Percentiles rank a stretch among this genome's conserved stretches.
phyloP scores from a whole-genome alignment of 371 early-diverging fungal species.

The Haplosporangium sp. region DNA sequence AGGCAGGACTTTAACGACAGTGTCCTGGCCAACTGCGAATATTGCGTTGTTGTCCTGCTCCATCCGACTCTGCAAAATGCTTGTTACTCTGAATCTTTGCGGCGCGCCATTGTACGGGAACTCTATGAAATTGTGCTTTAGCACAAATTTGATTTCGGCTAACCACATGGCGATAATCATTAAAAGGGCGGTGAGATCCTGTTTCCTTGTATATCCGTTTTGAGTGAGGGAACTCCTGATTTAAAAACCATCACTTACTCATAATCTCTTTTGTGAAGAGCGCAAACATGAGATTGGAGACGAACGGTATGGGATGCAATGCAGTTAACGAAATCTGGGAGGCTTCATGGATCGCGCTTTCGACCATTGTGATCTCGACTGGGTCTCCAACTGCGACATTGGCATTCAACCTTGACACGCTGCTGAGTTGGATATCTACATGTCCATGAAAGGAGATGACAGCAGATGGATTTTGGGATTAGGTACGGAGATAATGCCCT shows the following conservation, averaged over 20 bases:
- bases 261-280: conserved; percentile 59
- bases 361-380: conserved; percentile 29
- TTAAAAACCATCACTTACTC: conserved; percentile 29
- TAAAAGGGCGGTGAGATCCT: neutral
- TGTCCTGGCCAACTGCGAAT: conserved; percentile 46
- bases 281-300: conserved; percentile 48
- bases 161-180: conserved; percentile 2
- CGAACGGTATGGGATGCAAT: conserved; percentile 36
- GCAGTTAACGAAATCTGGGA: conserved; percentile 42
- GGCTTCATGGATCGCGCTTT: conserved; percentile 40
- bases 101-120: conserved; percentile 63
- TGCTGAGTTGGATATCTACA: conserved; percentile 55
- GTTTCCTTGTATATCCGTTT: conserved; percentile 2
- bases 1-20: conserved; percentile 48
- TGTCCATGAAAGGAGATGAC: neutral
- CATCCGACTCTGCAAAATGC: conserved; percentile 44
- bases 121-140: conserved; percentile 62
- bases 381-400: conserved; percentile 57
- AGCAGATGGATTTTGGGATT: neutral
- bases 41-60: conserved; percentile 38
- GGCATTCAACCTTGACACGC: conserved; percentile 55
- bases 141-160: conserved; percentile 66
- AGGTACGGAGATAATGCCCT: too few species aligned
- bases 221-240: too few species aligned
- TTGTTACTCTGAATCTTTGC: conserved; percentile 56